These are phyloP conservation scores for Colletotrichum somersetense DNA, from an alignment of 2,329 filamentous ascomycete genomes.

Conservation along the genomic window DNA sequence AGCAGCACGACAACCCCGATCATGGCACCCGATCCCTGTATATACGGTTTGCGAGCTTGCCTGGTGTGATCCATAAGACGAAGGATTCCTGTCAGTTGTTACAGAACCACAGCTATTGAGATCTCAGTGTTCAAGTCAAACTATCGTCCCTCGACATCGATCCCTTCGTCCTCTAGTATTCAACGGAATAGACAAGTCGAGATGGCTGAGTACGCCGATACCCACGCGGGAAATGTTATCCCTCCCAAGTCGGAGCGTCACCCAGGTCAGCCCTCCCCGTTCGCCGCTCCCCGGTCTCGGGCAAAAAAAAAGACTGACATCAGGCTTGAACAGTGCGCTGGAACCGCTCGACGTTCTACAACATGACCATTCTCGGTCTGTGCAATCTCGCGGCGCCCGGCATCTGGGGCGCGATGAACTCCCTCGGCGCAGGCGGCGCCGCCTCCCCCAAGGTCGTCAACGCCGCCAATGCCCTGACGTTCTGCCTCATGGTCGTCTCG, in stretches of 20 bases:
- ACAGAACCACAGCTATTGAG: neutral
- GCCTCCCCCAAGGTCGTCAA: constrained; percentile 76
- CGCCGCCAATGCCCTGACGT: constrained; percentile 77
- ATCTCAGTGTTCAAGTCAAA: neutral
- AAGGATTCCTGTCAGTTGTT: constrained; percentile 20
- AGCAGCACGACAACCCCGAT: neutral
- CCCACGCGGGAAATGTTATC: constrained; percentile 15
- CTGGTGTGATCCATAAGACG: constrained; percentile 30
- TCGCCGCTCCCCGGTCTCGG: neutral
- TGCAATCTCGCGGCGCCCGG: constrained; percentile 79
- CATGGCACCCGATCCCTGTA: constrained; percentile 29
- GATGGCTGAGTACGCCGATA: constrained; percentile 27
- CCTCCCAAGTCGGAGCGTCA: constrained; percentile 49
- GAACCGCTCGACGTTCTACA: constrained; percentile 80
- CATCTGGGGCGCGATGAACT: constrained; percentile 82
- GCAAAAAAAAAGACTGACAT: neutral
- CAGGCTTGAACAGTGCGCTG: constrained; percentile 65
- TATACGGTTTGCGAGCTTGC: neutral
- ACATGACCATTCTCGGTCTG: constrained; percentile 77
- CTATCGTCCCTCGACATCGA: neutral
- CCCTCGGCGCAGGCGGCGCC: constrained; percentile 76
- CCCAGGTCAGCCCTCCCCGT: constrained; percentile 44
- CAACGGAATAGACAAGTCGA: too few relatives aligned
- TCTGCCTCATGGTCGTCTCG: constrained; percentile 79
- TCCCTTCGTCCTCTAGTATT: neutral